Evolutionary conservation across 257 asterid species (phyloP).

Genomic region (Mitragyna speciosa): DNA sequence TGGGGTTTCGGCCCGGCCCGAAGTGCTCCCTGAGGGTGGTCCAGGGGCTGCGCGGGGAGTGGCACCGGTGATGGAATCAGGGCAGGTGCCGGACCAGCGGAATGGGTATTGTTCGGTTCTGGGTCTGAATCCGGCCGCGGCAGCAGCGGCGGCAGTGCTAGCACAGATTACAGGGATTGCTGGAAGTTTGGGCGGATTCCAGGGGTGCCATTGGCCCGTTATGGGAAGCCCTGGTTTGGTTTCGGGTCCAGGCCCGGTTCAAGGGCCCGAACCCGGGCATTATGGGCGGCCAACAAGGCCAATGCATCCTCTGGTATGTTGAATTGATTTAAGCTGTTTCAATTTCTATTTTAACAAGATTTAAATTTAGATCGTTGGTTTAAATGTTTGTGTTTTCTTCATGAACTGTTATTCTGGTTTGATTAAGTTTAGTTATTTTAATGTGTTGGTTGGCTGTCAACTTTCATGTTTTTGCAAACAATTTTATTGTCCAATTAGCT

Average conservation of each 20-base stretch:
- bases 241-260: conserved; percentile 1
- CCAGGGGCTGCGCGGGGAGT: not conserved
- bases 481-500: not conserved
- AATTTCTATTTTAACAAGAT: not conserved
- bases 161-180: conserved; percentile 1
- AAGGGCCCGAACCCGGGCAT: not conserved
- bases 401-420: not conserved
- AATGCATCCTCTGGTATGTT: too few species aligned
- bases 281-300: too few species aligned
- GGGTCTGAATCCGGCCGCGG: conserved; percentile 10
- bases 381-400: not conserved
- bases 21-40: not conserved
- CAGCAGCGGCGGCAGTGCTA: not conserved
- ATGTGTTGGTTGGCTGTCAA: not conserved
- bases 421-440: not conserved
- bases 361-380: not conserved
- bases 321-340: too few species aligned
- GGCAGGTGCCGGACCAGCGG: conserved; percentile 18
- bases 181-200: not conserved
- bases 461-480: not conserved
- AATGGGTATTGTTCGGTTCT: conserved; percentile 1
- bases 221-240: conserved; percentile 5
- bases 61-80: not conserved
- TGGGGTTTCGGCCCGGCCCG: not conserved
- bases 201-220: not conserved